Evolutionary conservation across 805 yeast genomes (phyloP).

Genomic region (Kazachstania viticola): DNA sequence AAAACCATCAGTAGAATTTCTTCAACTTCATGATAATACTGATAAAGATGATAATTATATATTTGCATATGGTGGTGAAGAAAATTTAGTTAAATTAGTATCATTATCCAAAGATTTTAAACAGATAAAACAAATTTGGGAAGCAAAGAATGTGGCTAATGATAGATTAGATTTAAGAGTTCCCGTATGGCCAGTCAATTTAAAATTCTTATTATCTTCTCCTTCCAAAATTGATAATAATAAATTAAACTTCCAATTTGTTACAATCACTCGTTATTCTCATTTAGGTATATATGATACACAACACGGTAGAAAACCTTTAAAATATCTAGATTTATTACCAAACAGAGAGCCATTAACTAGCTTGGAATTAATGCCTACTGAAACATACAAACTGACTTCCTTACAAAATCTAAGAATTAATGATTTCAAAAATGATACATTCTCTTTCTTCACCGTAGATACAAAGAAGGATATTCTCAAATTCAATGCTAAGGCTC

Average conservation of each 20-base stretch:
- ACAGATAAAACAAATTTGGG: conserved; percentile 36
- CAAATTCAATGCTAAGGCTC: conserved; percentile 41
- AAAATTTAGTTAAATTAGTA: conserved; percentile 33
- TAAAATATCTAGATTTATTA: conserved; percentile 24
- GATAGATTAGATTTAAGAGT: conserved; percentile 68
- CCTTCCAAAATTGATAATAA: conserved; percentile 9
- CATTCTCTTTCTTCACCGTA: conserved; percentile 48
- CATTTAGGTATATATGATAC: conserved; percentile 68
- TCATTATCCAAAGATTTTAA: conserved; percentile 14
- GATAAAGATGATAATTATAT: conserved; percentile 16
- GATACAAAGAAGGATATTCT: conserved; percentile 62
- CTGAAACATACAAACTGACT: too few species aligned
- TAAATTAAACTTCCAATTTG: conserved; percentile 33
- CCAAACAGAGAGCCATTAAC: conserved; percentile 21
- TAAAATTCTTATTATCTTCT: conserved; percentile 34
- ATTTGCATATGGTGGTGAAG: conserved; percentile 81
- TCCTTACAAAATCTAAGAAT: conserved; percentile 16
- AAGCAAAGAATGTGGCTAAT: conserved; percentile 75
- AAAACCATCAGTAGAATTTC: conserved; percentile 36
- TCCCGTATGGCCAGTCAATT: conserved; percentile 64
- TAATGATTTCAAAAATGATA: conserved; percentile 8
- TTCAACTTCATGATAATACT: conserved; percentile 35
- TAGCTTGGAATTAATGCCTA: conserved; percentile 9
- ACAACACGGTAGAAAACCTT: conserved; percentile 55
- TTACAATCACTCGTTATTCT: conserved; percentile 45